Evolutionary conservation across 1,139 yeast genomes (phyloP).

Genomic region (Pichia sp.): DNA sequence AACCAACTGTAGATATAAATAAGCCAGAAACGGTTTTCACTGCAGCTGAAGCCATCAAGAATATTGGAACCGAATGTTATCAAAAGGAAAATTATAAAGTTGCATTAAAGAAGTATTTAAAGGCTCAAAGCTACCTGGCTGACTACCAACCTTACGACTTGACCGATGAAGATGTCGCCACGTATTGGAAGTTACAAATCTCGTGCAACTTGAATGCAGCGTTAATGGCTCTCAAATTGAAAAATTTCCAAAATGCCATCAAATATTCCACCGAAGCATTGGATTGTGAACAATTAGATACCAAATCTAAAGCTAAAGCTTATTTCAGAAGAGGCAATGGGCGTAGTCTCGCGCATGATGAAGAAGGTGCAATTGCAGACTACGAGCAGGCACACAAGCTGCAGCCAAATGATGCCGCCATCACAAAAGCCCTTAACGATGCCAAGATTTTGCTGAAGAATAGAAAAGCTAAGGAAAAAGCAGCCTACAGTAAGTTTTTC

Average conservation of each 20-base stretch:
- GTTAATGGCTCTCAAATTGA: slow-evolving; percentile 65
- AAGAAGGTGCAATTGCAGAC: slow-evolving; percentile 64
- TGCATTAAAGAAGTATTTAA: slow-evolving; percentile 65
- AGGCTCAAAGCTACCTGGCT: slow-evolving; percentile 63
- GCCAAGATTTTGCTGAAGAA: slow-evolving; percentile 51
- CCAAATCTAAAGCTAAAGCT: slow-evolving; percentile 76
- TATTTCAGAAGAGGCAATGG: slow-evolving; percentile 83
- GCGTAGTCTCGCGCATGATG: slow-evolving; percentile 57
- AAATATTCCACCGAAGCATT: slow-evolving; percentile 64
- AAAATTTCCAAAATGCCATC: slow-evolving; percentile 54
- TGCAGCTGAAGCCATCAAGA: slow-evolving; percentile 67
- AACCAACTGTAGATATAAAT: slow-evolving; percentile 57
- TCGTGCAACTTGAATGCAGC: slow-evolving; percentile 71
- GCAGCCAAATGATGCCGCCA: slow-evolving; percentile 74
- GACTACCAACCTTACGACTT: slow-evolving; percentile 76
- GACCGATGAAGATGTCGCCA: slow-evolving; percentile 47
- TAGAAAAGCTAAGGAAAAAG: slow-evolving; percentile 68
- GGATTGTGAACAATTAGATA: slow-evolving; percentile 57
- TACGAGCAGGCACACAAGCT: slow-evolving; percentile 62
- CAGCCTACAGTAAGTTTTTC: slow-evolving; percentile 83
- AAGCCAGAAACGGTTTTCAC: slow-evolving; percentile 61
- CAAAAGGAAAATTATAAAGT: slow-evolving; percentile 55
- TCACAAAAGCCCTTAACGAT: slow-evolving; percentile 60
- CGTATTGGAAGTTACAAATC: slow-evolving; percentile 51
- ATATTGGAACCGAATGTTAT: slow-evolving; percentile 71